Evolutionary conservation across 192 early-diverging fungal genomes (phyloP).

Genomic region (Backusella tarrabulga): DNA sequence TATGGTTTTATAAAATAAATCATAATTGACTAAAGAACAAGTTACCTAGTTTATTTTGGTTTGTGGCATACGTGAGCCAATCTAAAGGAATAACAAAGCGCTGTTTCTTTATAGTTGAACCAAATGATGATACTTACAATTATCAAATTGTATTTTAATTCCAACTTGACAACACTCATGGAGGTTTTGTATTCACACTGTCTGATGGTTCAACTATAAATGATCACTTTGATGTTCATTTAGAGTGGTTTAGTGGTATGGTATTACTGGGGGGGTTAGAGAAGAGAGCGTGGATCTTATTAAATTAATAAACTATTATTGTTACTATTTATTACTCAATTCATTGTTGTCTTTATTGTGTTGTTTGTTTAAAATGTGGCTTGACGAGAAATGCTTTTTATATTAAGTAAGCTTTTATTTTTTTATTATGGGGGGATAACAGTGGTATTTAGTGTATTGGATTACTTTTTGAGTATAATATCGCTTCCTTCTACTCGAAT

Average conservation of each 20-base stretch:
- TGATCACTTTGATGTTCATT: not conserved
- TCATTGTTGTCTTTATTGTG: not conserved
- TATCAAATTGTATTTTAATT: not conserved
- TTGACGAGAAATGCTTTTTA: not conserved
- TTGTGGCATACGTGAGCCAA: not conserved
- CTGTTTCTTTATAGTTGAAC: not conserved
- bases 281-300: not conserved
- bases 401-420: too few species aligned
- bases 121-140: slow-evolving; percentile 3
- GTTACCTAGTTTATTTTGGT: not conserved
- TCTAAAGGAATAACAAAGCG: not conserved
- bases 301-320: too few species aligned
- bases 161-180: not conserved
- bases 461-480: not conserved
- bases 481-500: not conserved
- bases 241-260: not conserved
- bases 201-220: slow-evolving; percentile 5
- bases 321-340: not conserved
- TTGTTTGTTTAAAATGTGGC: not conserved
- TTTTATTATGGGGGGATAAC: too few species aligned
- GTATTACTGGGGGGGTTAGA: not conserved
- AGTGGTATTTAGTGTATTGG: too few species aligned
- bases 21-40: not conserved
- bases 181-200: slow-evolving; percentile 23
- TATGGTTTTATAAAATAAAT: not conserved